phyloP scores from a whole-genome alignment of 2,329 filamentous ascomycete genomes.

The Raffaelea deltoideospora region DNA sequence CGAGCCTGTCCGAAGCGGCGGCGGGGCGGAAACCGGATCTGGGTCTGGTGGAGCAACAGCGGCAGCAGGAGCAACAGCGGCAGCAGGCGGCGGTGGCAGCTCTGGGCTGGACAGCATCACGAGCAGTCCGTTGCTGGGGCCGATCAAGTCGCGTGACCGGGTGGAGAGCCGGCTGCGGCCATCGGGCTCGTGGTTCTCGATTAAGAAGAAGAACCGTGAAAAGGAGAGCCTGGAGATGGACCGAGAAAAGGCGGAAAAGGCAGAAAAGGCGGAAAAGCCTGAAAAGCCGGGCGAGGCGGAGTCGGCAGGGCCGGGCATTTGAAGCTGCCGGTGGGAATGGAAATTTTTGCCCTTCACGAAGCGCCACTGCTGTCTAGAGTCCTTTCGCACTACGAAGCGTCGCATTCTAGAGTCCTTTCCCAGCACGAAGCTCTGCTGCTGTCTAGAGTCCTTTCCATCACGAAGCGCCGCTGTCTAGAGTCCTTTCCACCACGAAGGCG shows the following conservation, averaged over 20 bases:
- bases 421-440: no score
- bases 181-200: slow-evolving; percentile 36
- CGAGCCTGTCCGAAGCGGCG: slow-evolving; percentile 14
- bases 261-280: no score
- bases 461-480: no score
- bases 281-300: no score
- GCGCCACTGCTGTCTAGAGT: no score
- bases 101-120: slow-evolving; percentile 40
- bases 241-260: slow-evolving; percentile 14
- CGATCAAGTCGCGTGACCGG: slow-evolving; percentile 24
- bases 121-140: slow-evolving; percentile 40
- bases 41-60: neutral
- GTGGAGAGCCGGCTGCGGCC: slow-evolving; percentile 27
- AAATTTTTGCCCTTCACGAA: no score
- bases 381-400: no score
- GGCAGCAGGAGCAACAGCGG: neutral
- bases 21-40: slow-evolving; percentile 28
- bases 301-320: no score
- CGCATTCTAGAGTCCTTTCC: no score
- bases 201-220: slow-evolving; percentile 45
- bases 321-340: no score
- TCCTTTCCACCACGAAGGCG: no score
- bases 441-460: no score
- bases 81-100: slow-evolving; percentile 14
- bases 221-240: slow-evolving; percentile 42